A percentile compares a stretch with the other conserved stretches of the same genome.
phyloP scores from a whole-genome alignment of 2,329 filamentous ascomycete genomes.

The Fusarium sulawesiense region DNA sequence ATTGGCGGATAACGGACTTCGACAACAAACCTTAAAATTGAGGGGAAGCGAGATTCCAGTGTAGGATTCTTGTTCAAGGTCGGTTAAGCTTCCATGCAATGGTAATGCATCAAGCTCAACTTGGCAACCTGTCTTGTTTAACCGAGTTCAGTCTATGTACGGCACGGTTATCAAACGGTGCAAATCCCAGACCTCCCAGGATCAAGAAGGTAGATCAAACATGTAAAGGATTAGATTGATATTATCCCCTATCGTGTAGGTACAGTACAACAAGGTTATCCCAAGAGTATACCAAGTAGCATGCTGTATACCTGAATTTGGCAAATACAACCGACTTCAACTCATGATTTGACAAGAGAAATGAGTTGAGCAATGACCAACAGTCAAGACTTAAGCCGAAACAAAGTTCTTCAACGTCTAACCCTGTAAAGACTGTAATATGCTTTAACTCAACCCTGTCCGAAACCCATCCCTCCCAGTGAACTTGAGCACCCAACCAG shows the following conservation, averaged over 20 bases:
- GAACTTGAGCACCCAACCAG: conserved; percentile 1
- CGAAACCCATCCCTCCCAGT: not conserved
- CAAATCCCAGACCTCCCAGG: not conserved
- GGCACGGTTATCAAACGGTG: conserved; percentile 1
- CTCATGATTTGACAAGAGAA: not conserved
- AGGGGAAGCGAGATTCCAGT: conserved; percentile 5
- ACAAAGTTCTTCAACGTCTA: not conserved
- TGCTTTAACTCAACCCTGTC: not conserved
- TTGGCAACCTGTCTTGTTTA: conserved; percentile 1
- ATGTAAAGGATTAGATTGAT: not conserved
- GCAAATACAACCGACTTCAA: not conserved
- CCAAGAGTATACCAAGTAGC: not conserved
- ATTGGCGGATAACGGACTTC: not conserved
- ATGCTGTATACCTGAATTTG: not conserved
- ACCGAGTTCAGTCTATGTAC: conserved; percentile 14
- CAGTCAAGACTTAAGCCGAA: not conserved
- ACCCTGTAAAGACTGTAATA: not conserved
- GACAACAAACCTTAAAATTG: not conserved
- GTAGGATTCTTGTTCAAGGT: not conserved
- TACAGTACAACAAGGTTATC: not conserved
- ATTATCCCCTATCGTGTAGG: not conserved
- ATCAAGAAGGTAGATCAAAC: not conserved
- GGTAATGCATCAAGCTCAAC: conserved; percentile 11
- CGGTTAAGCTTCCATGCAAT: conserved; percentile 18
- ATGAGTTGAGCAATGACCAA: not conserved